Evolutionary conservation across 2,329 filamentous ascomycete species (phyloP).

Genomic region (Phoma sp.): DNA sequence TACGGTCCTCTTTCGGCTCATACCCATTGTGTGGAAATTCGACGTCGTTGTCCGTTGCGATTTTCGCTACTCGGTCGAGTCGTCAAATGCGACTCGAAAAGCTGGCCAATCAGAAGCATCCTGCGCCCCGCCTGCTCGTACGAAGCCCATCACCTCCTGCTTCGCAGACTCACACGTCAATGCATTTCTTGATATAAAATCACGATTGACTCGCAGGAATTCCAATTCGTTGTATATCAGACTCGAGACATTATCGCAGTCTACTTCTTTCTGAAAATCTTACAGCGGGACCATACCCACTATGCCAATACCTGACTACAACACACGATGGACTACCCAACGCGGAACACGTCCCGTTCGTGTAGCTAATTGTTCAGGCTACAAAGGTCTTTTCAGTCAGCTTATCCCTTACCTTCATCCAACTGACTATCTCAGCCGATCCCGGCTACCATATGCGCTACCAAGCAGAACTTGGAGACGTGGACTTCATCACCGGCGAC

Average conservation of each 20-base stretch:
- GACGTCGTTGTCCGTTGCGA: constrained; percentile 2
- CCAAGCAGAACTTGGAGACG: constrained; percentile 44
- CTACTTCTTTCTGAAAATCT: no score
- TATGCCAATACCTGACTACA: constrained; percentile 27
- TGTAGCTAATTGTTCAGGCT: constrained; percentile 49
- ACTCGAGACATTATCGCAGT: no score
- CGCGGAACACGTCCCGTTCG: constrained; percentile 41
- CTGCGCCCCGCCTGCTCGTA: constrained; percentile 14
- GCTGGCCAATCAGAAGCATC: constrained; percentile 24
- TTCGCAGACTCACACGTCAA: no score
- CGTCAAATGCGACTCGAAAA: constrained; percentile 21
- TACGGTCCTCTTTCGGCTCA: no score
- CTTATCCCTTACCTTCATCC: not conserved
- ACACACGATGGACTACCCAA: constrained; percentile 35
- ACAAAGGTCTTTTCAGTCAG: constrained; percentile 27
- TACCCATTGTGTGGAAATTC: not conserved
- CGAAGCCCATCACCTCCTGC: no score
- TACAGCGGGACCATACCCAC: not conserved
- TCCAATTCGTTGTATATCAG: no score
- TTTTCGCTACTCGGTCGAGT: constrained; percentile 31
- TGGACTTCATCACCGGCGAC: constrained; percentile 51
- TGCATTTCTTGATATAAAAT: no score
- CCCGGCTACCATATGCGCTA: constrained; percentile 47
- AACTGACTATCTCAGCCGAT: constrained; percentile 34
- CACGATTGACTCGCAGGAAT: no score